Evolutionary conservation across 306 rosid species (phyloP).

Genomic region (Cucurbita pepo): DNA sequence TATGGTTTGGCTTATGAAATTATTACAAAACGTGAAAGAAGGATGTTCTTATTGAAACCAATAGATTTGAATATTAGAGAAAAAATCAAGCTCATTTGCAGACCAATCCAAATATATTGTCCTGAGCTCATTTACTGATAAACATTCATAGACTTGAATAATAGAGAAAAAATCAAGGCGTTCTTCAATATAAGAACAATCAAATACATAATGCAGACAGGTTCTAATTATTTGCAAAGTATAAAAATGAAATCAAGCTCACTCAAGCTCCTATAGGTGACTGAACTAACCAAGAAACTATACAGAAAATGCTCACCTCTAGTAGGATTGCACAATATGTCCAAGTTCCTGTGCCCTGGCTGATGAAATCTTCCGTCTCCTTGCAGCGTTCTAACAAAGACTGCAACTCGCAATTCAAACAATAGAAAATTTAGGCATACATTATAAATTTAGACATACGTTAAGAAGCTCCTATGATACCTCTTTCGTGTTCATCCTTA

Average conservation of each 20-base stretch:
- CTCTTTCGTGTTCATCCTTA: conserved; percentile 41
- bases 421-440: no score
- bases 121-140: neutral
- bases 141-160: neutral
- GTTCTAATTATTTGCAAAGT: neutral
- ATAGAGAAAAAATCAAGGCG: neutral
- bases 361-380: conserved; percentile 25
- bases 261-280: neutral
- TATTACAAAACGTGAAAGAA: neutral
- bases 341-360: conserved; percentile 19
- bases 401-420: conserved; percentile 23
- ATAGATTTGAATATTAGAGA: neutral
- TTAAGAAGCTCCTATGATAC: conserved; percentile 49
- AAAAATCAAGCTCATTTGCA: no score
- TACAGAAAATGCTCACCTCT: conserved; percentile 35
- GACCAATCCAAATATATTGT: neutral
- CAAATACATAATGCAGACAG: neutral
- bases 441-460: neutral
- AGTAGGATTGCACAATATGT: conserved; percentile 77
- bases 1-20: neutral
- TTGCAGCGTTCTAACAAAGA: conserved; percentile 47
- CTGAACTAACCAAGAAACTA: neutral
- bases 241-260: neutral
- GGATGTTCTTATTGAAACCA: neutral
- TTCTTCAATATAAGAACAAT: neutral